Evolutionary conservation across 2,329 filamentous ascomycete species (phyloP).

Genomic region (Colletotrichum costaricense): DNA sequence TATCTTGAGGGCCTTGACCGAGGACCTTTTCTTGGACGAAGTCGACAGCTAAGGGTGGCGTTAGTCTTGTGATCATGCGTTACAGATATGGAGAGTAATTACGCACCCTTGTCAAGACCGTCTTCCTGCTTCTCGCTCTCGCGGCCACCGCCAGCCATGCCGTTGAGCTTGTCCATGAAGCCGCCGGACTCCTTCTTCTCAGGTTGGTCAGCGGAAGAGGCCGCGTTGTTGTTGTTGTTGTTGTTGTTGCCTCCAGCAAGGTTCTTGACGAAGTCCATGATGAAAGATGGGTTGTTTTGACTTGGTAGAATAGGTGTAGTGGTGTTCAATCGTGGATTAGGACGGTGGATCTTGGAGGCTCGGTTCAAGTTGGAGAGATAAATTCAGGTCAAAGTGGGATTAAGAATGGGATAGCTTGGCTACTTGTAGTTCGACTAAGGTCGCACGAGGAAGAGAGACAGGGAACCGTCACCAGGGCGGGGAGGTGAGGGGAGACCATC

Average conservation of each 20-base stretch:
- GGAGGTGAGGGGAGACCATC: slow-evolving; percentile 11
- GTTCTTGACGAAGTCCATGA: slow-evolving; percentile 69
- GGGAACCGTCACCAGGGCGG: slow-evolving; percentile 25
- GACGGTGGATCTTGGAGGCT: neutral
- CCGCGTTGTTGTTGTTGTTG: slow-evolving; percentile 42
- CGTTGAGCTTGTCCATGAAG: slow-evolving; percentile 77
- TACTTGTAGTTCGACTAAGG: slow-evolving; percentile 26
- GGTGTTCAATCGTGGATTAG: neutral
- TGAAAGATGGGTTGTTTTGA: slow-evolving; percentile 33
- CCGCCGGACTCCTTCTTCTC: slow-evolving; percentile 58
- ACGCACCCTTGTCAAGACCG: slow-evolving; percentile 80
- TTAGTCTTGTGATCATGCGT: neutral
- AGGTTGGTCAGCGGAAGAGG: slow-evolving; percentile 40
- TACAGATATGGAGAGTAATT: neutral
- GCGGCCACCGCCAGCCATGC: slow-evolving; percentile 76
- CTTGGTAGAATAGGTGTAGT: neutral
- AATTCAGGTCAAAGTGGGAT: neutral
- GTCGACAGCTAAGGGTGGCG: slow-evolving; percentile 72
- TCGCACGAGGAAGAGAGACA: slow-evolving; percentile 12
- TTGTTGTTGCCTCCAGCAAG: slow-evolving; percentile 54
- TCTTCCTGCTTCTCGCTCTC: slow-evolving; percentile 87
- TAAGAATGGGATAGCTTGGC: slow-evolving; percentile 18
- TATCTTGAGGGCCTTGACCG: slow-evolving; percentile 76
- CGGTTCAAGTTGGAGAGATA: neutral
- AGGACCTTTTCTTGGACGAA: slow-evolving; percentile 81